Evolutionary conservation across 1,139 yeast species (phyloP), one percentile per base, ranked within the genome.

Genomic region (Debaryomyces psychrophilus): DNA sequence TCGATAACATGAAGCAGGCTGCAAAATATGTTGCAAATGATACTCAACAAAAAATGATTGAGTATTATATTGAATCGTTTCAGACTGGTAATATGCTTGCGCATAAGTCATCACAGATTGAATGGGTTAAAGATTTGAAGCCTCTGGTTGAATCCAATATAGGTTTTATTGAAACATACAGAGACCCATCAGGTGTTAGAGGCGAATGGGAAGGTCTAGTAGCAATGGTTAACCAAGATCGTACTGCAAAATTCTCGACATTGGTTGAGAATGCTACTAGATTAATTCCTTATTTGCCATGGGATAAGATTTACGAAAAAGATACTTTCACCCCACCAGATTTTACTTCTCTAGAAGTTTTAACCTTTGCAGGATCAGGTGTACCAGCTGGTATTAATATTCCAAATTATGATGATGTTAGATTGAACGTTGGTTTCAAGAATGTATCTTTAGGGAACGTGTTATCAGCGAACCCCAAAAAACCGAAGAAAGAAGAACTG

Each of bases 171-270:
- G 97, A 90, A 69, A 89, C 96, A 26, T 90, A 90, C 68, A 78
- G 97, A 65, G 97, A 89, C 62, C 96, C 96, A 12, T 81, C 92
- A 15, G 96, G 96, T 41, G 90, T 89, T 39, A 81, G 93, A 61
- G 97, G 96, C 50, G 97, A 90, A 68, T 90, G 95, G 93, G 96
- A 90, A 69, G 90, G 96, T 28, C 71, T 90, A 40, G 95, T 90
- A 34, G 95, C 96, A n/a, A 87, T 89, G 82, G 95, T 89, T 45
- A 88, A 90, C 66, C 85, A 86, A 59, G 93, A 88, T 54, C 79
- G 95, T 53, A 90, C 97, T 18, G 85, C 81, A 44, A 89, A 88
- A 59, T 90, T 90, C 61, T 82, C 85, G 25, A 73, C 72, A 12
- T 75, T 90, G 56, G 96, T 90, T 17, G 66, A 72, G 9, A 73